These are phyloP conservation scores for Udeniomyces megalosporus DNA, from an alignment of 768 basidiomycete genomes.

Conservation along the genomic window DNA sequence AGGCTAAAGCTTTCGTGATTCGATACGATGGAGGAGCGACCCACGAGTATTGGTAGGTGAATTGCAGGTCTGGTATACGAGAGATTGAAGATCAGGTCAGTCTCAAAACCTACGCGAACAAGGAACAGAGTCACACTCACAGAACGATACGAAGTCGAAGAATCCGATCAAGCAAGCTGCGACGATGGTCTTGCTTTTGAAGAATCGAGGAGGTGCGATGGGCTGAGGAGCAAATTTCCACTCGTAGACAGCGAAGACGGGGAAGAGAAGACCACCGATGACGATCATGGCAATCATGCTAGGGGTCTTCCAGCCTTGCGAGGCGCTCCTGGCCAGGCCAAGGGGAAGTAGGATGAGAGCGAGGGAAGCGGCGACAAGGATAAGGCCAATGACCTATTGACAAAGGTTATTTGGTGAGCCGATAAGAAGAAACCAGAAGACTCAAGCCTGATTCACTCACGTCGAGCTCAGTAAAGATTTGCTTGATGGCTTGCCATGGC, in stretches of 20 bases:
- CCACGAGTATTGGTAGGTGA: constrained; percentile 58
- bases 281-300: constrained; percentile 31
- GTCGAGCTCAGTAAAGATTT: constrained; percentile 22
- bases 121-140: not conserved
- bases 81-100: not conserved
- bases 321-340: constrained; percentile 22
- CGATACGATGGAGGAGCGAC: constrained; percentile 37
- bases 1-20: constrained; percentile 1
- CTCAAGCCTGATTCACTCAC: not conserved
- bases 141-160: constrained; percentile 28
- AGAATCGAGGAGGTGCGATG: constrained; percentile 46
- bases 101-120: not conserved
- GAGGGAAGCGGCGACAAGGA: constrained; percentile 27
- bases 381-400: constrained; percentile 18
- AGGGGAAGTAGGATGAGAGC: constrained; percentile 29
- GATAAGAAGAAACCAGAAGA: no score
- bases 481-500: not conserved
- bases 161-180: constrained; percentile 47
- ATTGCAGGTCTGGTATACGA: constrained; percentile 38
- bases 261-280: constrained; percentile 24
- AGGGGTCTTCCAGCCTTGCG: constrained; percentile 25
- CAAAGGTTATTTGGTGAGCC: not conserved
- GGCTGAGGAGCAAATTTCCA: constrained; percentile 41
- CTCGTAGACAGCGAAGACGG: constrained; percentile 28
- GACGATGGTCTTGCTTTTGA: constrained; percentile 43